Base-by-base conservation (phyloP, 2,329 filamentous ascomycete species). In the Talaromyces sp. region DNA sequence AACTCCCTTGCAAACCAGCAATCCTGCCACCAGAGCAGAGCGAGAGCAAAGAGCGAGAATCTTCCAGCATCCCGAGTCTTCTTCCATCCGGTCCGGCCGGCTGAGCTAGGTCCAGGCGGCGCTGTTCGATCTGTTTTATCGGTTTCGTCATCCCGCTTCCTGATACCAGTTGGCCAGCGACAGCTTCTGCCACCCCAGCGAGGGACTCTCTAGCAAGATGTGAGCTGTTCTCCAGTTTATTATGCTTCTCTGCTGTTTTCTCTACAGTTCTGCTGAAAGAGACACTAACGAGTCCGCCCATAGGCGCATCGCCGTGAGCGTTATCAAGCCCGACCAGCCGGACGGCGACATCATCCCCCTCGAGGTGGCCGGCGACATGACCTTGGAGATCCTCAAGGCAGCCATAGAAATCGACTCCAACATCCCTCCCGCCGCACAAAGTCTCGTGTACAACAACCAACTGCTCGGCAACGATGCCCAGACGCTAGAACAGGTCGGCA, bases 361-460 rank as follows among this genome's bases (percentile, higher is more conserved):
- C 66, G 91, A 96, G 69, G 86, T 96, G 66, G 89, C 89, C 63
- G 83, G 87, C 49, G 90, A 91, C 69, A 91, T 95, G 82, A 91
- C 90, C 54, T 78, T 98, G 68, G 88, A 88, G 69, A 88, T 91
- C 58, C 84, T 99, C 66, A 96, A 96, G 76, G 89, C 88, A 71
- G 90, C 91, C 71, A 89, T 99, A 72, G 86, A 95, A 73, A 89
- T 87, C 75, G 93, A 98, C 77, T 89, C 89, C 55, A 81, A 81
- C 68, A 87, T 96, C 67, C 85, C 89, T 29, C 83, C 86, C 19
- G 80, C 82, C 51, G 82, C 88, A 53, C 92, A 97, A 75, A 87
- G 91, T 71, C 87, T 98, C 71, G 96, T 95, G 77, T 89, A 93
- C 78, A 96, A 97, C 74, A 95, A 93, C 65, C 85, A 86, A 65